Conservation (phyloP, 192 early-diverging fungal species). For the Mortierella claussenii region DNA sequence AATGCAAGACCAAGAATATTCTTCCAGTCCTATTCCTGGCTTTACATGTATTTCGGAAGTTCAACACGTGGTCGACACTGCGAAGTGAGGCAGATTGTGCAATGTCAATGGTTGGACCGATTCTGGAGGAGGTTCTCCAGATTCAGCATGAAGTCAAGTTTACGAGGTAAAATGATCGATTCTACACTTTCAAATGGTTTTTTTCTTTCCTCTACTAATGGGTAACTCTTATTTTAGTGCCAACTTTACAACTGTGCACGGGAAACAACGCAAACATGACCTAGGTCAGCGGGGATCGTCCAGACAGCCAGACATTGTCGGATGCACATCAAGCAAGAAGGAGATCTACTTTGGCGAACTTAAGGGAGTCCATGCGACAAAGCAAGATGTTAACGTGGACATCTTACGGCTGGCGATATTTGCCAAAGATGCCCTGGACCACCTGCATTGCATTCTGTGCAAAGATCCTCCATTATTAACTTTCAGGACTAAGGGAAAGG, state of each 20-base stretch:
- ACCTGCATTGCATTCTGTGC: slow-evolving; percentile 3
- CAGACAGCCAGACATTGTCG: background rate
- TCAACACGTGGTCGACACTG: slow-evolving; percentile 8
- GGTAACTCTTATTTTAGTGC: background rate
- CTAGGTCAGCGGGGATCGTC: background rate
- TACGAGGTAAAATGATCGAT: slow-evolving; percentile 3
- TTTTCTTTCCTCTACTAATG: slow-evolving; percentile 2
- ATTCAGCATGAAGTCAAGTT: slow-evolving; percentile 21
- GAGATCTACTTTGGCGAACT: slow-evolving; percentile 7
- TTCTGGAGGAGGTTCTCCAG: slow-evolving; percentile 12
- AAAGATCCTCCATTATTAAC: slow-evolving; percentile 16
- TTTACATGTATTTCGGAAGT: slow-evolving; percentile 14
- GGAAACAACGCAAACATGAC: background rate
- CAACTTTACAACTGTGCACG: slow-evolving; percentile 5
- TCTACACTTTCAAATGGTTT: background rate
- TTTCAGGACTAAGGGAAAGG: slow-evolving; percentile 10
- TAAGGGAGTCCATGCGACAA: slow-evolving; percentile 2
- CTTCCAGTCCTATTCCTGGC: slow-evolving; percentile 14
- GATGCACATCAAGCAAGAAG: background rate
- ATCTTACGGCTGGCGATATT: slow-evolving; percentile 10
- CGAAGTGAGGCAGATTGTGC: slow-evolving; percentile 15
- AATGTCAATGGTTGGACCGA: slow-evolving; percentile 13
- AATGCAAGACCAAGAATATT: slow-evolving; percentile 1
- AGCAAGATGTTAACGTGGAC: slow-evolving; percentile 4
- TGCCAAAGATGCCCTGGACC: slow-evolving; percentile 13